These are phyloP conservation scores for Phylloporus arenicola DNA, from an alignment of 768 basidiomycete genomes.

Conservation along the genomic window DNA sequence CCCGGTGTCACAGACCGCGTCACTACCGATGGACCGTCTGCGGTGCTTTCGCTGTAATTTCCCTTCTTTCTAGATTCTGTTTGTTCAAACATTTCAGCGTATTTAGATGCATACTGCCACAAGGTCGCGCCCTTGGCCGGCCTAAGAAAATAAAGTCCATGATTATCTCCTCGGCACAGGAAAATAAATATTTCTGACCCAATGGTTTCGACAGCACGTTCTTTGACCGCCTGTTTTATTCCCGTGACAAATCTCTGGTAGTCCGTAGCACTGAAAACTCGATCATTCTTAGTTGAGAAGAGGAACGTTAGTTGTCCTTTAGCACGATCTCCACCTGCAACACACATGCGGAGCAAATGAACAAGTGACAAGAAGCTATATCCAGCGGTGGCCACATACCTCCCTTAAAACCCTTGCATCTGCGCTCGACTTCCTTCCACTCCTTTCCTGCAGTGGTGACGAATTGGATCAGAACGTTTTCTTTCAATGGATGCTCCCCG, in stretches of 20 bases:
- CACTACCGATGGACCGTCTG: background rate
- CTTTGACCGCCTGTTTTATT: conserved; percentile 2
- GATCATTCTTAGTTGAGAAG: conserved; percentile 18
- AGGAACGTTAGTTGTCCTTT: conserved; percentile 11
- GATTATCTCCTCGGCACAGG: background rate
- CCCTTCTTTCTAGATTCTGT: conserved; percentile 1
- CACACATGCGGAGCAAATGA: background rate
- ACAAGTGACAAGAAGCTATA: background rate
- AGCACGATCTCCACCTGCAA: conserved; percentile 14
- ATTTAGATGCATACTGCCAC: conserved; percentile 8
- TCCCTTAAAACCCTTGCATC: conserved; percentile 18
- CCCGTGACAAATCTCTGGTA: conserved; percentile 20
- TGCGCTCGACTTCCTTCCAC: conserved; percentile 9
- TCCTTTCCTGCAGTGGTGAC: background rate
- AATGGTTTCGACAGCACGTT: background rate
- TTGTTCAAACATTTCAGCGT: conserved; percentile 16
- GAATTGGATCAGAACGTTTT: conserved; percentile 22
- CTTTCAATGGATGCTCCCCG: background rate
- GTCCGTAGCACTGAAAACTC: conserved; percentile 12
- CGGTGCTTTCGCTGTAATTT: background rate
- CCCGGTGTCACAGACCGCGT: conserved; percentile 14
- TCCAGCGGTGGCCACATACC: conserved; percentile 17
- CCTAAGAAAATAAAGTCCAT: conserved; percentile 8
- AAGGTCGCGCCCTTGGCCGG: conserved; percentile 8
- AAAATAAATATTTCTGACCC: conserved; percentile 11